These are phyloP conservation scores for Buddleja alternifolia DNA, from an alignment of 257 asterid species.

Conservation along the genomic window DNA sequence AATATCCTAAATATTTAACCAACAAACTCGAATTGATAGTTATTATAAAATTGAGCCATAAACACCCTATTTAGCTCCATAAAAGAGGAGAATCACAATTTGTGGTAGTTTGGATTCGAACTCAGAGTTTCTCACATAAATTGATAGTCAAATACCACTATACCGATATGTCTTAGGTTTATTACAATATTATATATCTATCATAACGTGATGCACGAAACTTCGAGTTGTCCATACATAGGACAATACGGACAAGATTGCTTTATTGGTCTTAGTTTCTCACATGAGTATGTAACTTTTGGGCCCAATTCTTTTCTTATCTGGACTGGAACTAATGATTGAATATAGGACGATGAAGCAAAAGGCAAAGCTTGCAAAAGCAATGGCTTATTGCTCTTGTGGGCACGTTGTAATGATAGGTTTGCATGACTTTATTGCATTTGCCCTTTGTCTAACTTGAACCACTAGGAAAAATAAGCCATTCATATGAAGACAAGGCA, in stretches of 20 bases:
- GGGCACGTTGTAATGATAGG: neutral
- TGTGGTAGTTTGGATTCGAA: too few relatives aligned
- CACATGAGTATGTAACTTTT: neutral
- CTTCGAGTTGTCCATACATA: neutral
- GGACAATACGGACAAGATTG: neutral
- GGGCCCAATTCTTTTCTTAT: constrained; percentile 5
- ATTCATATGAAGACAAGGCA: too few relatives aligned
- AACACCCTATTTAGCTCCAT: too few relatives aligned
- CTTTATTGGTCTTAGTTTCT: neutral
- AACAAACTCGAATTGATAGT: too few relatives aligned
- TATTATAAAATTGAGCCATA: too few relatives aligned
- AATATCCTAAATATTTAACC: too few relatives aligned
- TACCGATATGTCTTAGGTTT: too few relatives aligned
- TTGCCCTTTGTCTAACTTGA: neutral
- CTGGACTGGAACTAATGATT: constrained; percentile 11
- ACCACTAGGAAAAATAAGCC: neutral
- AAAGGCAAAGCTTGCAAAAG: neutral
- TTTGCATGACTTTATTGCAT: neutral
- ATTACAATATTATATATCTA: too few relatives aligned
- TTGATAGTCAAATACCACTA: too few relatives aligned
- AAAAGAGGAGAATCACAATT: too few relatives aligned
- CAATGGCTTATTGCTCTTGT: neutral
- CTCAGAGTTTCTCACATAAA: too few relatives aligned
- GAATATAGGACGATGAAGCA: neutral
- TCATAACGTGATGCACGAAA: neutral